Percentiles rank a stretch among this genome's conserved stretches.
Evolutionary conservation across 805 yeast species (phyloP).

Genomic region (Pichia nanzhaoensis): DNA sequence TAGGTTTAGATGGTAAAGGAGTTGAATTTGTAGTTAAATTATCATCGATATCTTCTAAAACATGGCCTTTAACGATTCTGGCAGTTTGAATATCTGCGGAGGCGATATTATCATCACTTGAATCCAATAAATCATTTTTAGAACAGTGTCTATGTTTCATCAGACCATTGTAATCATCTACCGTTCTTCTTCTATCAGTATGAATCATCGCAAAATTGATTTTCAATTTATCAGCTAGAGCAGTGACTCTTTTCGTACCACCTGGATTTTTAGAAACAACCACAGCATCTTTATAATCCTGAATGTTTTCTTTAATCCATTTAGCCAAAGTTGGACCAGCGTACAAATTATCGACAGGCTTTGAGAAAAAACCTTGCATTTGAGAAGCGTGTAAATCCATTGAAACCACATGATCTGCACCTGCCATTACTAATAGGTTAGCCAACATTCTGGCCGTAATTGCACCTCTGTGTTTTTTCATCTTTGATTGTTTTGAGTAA

Average conservation of each 20-base stretch:
- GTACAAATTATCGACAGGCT: conserved; percentile 93
- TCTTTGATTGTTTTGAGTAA: conserved; percentile 92
- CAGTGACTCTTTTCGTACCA: conserved; percentile 96
- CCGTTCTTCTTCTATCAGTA: conserved; percentile 90
- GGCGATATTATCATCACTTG: conserved; percentile 58
- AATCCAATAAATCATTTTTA: conserved; percentile 31
- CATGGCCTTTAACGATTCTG: conserved; percentile 93
- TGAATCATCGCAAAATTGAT: conserved; percentile 98
- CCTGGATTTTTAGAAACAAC: conserved; percentile 99
- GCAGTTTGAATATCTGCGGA: conserved; percentile 89
- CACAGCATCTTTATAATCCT: conserved; percentile 81
- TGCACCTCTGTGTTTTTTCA: conserved; percentile 99
- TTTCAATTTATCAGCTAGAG: conserved; percentile 93
- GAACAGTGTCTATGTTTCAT: conserved; percentile 38
- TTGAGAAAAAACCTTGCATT: conserved; percentile 98
- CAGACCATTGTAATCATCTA: conserved; percentile 43
- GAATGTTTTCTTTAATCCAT: conserved; percentile 90
- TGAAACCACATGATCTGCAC: conserved; percentile 97
- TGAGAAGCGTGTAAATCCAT: conserved; percentile 97
- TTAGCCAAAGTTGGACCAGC: conserved; percentile 95
- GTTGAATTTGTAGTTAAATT: conserved; percentile 23
- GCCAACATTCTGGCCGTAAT: conserved; percentile 98
- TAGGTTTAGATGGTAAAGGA: conserved; percentile 14
- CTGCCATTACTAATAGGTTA: conserved; percentile 91
- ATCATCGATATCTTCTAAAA: conserved; percentile 90